These are phyloP conservation scores for Hypomontagnella monticulosa DNA, from an alignment of 495 filamentous ascomycete species.

Conservation along the genomic window DNA sequence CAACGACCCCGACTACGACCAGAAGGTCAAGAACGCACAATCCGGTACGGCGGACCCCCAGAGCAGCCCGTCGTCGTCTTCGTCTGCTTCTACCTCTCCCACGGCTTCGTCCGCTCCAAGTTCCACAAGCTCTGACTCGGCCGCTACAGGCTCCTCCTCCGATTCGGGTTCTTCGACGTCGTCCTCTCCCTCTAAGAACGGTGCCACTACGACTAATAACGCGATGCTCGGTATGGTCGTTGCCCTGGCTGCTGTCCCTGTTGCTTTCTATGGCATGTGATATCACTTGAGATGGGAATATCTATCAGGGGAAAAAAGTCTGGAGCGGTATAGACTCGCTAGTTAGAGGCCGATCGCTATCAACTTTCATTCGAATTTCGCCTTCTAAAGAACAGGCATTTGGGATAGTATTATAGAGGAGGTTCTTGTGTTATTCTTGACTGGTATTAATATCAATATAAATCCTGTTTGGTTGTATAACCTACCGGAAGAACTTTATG, in stretches of 20 bases:
- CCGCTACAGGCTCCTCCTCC: conserved; percentile 9
- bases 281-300: background rate
- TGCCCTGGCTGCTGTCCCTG: conserved; percentile 15
- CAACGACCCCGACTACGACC: conserved; percentile 21
- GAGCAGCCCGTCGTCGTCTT: background rate
- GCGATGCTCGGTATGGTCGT: conserved; percentile 12
- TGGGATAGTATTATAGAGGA: too few relatives aligned
- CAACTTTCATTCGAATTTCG: too few relatives aligned
- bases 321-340: too few relatives aligned
- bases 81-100: background rate
- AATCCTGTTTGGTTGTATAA: too few relatives aligned
- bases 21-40: conserved; percentile 6
- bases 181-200: background rate
- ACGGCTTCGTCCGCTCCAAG: conserved; percentile 4
- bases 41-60: conserved; percentile 8
- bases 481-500: too few relatives aligned
- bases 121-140: conserved; percentile 10
- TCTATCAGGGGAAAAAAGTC: too few relatives aligned
- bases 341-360: too few relatives aligned
- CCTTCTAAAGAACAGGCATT: too few relatives aligned
- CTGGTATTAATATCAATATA: too few relatives aligned
- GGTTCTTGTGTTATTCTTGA: too few relatives aligned
- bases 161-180: background rate
- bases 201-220: background rate
- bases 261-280: conserved; percentile 11